Conservation (phyloP, 2,329 filamentous ascomycete species). For the Fusarium veterinarium region DNA sequence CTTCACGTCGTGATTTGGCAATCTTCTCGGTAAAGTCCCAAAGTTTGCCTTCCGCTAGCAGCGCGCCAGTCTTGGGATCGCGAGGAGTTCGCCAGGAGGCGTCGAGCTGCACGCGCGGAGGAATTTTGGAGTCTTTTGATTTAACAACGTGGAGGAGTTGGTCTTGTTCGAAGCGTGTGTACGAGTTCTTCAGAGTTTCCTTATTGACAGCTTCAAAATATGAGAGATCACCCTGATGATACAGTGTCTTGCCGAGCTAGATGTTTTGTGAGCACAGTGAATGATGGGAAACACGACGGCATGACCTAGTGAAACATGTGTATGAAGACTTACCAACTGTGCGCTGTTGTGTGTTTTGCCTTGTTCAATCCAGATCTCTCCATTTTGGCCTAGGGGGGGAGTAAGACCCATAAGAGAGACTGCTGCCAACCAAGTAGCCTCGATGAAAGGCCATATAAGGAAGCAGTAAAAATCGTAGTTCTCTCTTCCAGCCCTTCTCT, state of each 20-base stretch:
- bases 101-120: constrained; percentile 74
- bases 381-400: constrained; percentile 70
- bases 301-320: background rate
- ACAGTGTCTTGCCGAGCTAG: constrained; percentile 92
- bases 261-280: constrained; percentile 16
- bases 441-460: constrained; percentile 97
- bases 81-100: constrained; percentile 80
- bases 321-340: constrained; percentile 70
- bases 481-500: constrained; percentile 83
- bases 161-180: constrained; percentile 88
- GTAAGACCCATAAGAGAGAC: constrained; percentile 89
- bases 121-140: constrained; percentile 71
- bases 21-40: constrained; percentile 96
- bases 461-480: constrained; percentile 99
- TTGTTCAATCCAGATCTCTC: constrained; percentile 81
- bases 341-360: constrained; percentile 83
- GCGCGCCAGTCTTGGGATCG: constrained; percentile 67
- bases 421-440: constrained; percentile 91
- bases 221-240: constrained; percentile 95
- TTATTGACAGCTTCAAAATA: constrained; percentile 99
- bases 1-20: constrained; percentile 83
- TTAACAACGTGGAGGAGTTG: constrained; percentile 84
- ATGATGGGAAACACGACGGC: background rate
- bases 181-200: constrained; percentile 95
- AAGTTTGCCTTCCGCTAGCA: constrained; percentile 78